Evolutionary conservation across 768 basidiomycete genomes (phyloP).

Genomic region (Naganishia randhawae): DNA sequence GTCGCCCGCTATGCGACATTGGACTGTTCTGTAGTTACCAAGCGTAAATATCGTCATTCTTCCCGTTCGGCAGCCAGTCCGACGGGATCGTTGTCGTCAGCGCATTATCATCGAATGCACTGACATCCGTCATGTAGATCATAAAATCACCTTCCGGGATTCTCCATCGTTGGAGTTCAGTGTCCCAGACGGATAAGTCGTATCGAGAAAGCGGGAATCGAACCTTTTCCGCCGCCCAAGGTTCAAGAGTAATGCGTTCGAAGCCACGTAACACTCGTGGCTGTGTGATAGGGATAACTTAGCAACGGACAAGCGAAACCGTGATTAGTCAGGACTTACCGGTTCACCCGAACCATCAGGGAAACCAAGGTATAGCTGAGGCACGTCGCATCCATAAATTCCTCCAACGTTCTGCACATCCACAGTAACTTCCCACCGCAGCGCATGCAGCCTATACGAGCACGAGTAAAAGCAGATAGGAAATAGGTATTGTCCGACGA

Average conservation of each 20-base stretch:
- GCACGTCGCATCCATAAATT: conserved; percentile 47
- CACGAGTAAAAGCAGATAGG: too few species aligned
- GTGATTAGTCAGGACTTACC: conserved; percentile 1
- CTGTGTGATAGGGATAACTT: neutral
- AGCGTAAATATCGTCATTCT: conserved; percentile 24
- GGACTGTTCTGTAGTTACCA: neutral
- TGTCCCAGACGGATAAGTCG: conserved; percentile 49
- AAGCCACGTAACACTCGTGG: conserved; percentile 20
- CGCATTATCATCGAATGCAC: conserved; percentile 24
- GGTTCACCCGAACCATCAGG: conserved; percentile 25
- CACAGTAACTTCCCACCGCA: conserved; percentile 38
- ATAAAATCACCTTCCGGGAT: conserved; percentile 42
- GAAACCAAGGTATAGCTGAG: conserved; percentile 45
- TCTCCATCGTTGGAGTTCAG: conserved; percentile 41
- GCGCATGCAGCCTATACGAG: conserved; percentile 42
- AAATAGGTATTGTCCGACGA: neutral
- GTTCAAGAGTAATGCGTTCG: conserved; percentile 42
- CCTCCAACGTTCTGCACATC: conserved; percentile 45
- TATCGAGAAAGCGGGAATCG: conserved; percentile 43
- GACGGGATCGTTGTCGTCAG: conserved; percentile 19
- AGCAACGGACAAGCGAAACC: neutral
- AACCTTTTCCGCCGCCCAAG: conserved; percentile 36
- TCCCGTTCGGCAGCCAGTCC: conserved; percentile 13
- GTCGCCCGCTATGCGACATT: neutral
- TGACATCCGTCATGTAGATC: conserved; percentile 37